A percentile compares a stretch with the other conserved stretches of the same genome.
Evolutionary conservation across 148 eudicot genomes (phyloP).

Genomic region (Rheum nobile): DNA sequence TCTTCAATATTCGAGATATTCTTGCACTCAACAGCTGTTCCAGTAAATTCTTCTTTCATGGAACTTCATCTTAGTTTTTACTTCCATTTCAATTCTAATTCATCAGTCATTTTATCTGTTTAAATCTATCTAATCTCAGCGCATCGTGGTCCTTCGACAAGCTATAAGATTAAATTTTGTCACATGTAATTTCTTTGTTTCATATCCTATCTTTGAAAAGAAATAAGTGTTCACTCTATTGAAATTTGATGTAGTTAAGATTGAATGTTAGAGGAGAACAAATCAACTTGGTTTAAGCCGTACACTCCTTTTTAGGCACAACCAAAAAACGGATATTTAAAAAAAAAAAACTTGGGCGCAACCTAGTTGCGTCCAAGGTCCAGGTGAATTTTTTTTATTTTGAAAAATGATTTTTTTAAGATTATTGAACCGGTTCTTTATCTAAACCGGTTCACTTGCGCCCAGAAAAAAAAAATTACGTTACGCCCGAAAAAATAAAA

Average conservation of each 20-base stretch:
- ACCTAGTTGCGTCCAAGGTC: too few species aligned
- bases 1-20: slow-evolving; percentile 68
- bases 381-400: too few species aligned
- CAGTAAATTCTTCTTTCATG: slow-evolving; percentile 27
- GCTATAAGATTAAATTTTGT: slow-evolving; percentile 26
- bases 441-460: too few species aligned
- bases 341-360: too few species aligned
- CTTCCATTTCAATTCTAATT: not conserved
- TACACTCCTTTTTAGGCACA: too few species aligned
- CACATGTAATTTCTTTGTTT: slow-evolving; percentile 12
- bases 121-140: slow-evolving; percentile 22
- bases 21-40: slow-evolving; percentile 30
- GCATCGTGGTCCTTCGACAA: slow-evolving; percentile 44
- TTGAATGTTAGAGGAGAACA: not conserved
- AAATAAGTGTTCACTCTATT: not conserved
- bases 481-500: too few species aligned
- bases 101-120: not conserved
- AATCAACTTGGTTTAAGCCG: too few species aligned
- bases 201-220: not conserved
- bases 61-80: not conserved
- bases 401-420: too few species aligned
- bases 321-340: too few species aligned
- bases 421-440: too few species aligned
- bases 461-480: too few species aligned
- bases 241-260: not conserved